Conservation (phyloP, 345 rosid species). For the Pugionium cornutum region DNA sequence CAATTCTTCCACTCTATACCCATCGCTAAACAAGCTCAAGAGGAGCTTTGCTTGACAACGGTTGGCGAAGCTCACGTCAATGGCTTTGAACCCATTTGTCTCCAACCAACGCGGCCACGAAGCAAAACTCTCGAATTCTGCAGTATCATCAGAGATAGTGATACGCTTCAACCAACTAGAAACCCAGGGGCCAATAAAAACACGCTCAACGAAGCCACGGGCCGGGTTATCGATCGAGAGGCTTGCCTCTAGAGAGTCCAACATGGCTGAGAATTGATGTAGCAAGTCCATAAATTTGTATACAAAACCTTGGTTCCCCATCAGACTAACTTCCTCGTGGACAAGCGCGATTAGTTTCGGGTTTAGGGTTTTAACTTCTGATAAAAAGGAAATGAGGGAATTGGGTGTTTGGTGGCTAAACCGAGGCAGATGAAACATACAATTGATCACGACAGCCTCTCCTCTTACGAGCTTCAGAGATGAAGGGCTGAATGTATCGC, state of each 20-base stretch:
- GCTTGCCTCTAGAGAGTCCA: constrained; percentile 77
- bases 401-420: constrained; percentile 54
- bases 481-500: constrained; percentile 53
- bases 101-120: constrained; percentile 60
- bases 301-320: constrained; percentile 58
- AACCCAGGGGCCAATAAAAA: constrained; percentile 69
- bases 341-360: constrained; percentile 62
- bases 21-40: constrained; percentile 74
- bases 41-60: constrained; percentile 84
- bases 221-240: constrained; percentile 67
- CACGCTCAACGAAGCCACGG: constrained; percentile 67
- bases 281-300: constrained; percentile 75
- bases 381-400: constrained; percentile 62
- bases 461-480: constrained; percentile 66
- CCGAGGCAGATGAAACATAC: constrained; percentile 82
- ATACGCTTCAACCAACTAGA: constrained; percentile 57
- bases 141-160: constrained; percentile 37
- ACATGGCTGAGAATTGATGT: constrained; percentile 82
- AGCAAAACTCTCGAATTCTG: constrained; percentile 35
- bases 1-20: constrained; percentile 70
- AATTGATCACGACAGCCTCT: constrained; percentile 72
- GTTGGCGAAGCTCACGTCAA: constrained; percentile 69
- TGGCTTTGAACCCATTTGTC: constrained; percentile 48
- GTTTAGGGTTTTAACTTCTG: constrained; percentile 54
- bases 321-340: constrained; percentile 66